These are phyloP conservation scores for Pythium brachiatum DNA, from an alignment of 352 stramenopile species.

Conservation along the genomic window DNA sequence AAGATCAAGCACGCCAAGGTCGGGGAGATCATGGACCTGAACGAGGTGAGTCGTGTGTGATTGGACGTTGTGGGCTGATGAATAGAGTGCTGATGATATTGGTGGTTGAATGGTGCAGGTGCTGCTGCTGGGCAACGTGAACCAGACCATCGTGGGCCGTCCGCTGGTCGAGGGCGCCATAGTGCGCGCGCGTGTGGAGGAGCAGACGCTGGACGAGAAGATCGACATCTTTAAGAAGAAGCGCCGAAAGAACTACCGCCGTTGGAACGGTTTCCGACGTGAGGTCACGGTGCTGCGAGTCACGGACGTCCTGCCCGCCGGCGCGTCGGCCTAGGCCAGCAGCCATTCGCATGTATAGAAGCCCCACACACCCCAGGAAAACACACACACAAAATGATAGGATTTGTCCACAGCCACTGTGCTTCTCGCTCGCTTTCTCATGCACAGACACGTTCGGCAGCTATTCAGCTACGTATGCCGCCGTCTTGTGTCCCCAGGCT, in stretches of 20 bases:
- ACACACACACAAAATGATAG: constrained; percentile 1
- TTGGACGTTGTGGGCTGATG: constrained; percentile 3
- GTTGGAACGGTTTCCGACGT: constrained; percentile 86
- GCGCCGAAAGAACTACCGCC: constrained; percentile 87
- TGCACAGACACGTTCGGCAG: no score
- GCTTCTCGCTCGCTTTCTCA: no score
- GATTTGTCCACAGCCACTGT: no score
- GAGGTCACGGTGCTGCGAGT: constrained; percentile 84
- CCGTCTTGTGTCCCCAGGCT: no score
- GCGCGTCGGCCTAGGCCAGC: constrained; percentile 29
- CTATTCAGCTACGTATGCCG: no score
- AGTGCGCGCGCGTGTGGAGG: constrained; percentile 78
- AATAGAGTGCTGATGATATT: background rate
- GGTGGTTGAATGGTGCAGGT: constrained; percentile 46
- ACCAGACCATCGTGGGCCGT: constrained; percentile 79
- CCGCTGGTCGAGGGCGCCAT: constrained; percentile 68
- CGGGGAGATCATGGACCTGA: constrained; percentile 76
- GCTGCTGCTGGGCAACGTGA: constrained; percentile 77
- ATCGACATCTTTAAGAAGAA: constrained; percentile 92
- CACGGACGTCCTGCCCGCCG: constrained; percentile 67
- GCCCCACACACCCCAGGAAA: constrained; percentile 7
- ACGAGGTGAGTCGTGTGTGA: constrained; percentile 42
- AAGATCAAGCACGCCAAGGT: constrained; percentile 88
- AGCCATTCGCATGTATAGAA: constrained; percentile 19
- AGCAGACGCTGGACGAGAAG: constrained; percentile 86